Percentiles rank a stretch among this genome's conserved stretches.
These are phyloP conservation scores for Corymbia citriodora DNA, from an alignment of 441 rosid genomes.

Conservation along the genomic window DNA sequence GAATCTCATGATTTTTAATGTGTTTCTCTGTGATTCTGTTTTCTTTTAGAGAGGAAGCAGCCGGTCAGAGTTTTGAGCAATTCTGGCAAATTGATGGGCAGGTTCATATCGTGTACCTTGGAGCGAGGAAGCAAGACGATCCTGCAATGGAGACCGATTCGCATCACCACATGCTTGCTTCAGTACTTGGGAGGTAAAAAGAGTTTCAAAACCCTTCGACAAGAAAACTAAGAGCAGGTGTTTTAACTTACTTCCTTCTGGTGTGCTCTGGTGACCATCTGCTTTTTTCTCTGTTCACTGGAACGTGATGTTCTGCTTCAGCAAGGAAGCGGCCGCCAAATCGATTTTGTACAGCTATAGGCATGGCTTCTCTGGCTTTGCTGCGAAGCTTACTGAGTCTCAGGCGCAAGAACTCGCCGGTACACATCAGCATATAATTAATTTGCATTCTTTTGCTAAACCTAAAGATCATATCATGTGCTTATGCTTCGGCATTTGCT, in stretches of 20 bases:
- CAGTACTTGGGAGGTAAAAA: slow-evolving; percentile 33
- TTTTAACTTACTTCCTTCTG: not conserved
- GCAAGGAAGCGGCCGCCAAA: slow-evolving; percentile 43
- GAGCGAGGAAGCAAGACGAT: slow-evolving; percentile 28
- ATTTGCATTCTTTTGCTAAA: not conserved
- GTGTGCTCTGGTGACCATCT: not conserved
- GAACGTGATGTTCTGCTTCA: slow-evolving; percentile 20
- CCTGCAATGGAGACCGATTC: slow-evolving; percentile 15
- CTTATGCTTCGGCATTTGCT: not conserved
- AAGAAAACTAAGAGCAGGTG: not conserved
- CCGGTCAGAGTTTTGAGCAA: not conserved
- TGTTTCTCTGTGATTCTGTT: not conserved
- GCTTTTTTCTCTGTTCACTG: not conserved
- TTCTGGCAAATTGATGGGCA: not conserved
- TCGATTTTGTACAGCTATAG: slow-evolving; percentile 61
- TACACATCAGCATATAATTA: not conserved
- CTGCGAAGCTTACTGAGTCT: slow-evolving; percentile 51
- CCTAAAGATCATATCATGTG: not conserved
- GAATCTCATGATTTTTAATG: not conserved
- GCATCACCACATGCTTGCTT: slow-evolving; percentile 42
- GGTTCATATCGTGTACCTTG: slow-evolving; percentile 46
- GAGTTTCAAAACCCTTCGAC: not conserved
- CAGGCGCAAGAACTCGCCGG: slow-evolving; percentile 52
- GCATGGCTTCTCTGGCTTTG: slow-evolving; percentile 74
- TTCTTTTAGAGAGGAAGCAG: not conserved